phyloP scores from a whole-genome alignment of 768 basidiomycete genomes.

The Sistotremastrum niveocremeum region DNA sequence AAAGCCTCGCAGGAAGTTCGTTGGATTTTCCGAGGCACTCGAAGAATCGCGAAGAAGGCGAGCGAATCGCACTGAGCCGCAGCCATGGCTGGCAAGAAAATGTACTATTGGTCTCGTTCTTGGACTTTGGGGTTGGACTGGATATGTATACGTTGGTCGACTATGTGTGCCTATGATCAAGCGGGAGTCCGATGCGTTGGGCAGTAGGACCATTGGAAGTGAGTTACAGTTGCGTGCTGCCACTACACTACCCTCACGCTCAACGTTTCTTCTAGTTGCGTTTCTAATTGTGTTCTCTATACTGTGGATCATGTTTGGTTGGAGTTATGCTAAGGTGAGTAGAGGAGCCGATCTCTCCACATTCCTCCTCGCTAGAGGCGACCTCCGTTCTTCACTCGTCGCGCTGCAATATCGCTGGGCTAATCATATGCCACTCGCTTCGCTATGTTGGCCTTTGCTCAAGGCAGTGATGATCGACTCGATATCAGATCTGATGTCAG shows the following conservation, averaged over 20 bases:
- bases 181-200: slow-evolving; percentile 27
- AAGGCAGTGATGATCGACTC: too few relatives aligned
- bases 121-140: slow-evolving; percentile 50
- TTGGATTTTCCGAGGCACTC: too few relatives aligned
- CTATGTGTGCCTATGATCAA: slow-evolving; percentile 63
- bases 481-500: too few relatives aligned
- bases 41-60: slow-evolving; percentile 7
- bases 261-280: slow-evolving; percentile 32
- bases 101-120: slow-evolving; percentile 44
- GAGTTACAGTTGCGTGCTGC: slow-evolving; percentile 22
- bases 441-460: too few relatives aligned
- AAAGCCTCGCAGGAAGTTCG: too few relatives aligned
- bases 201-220: slow-evolving; percentile 48
- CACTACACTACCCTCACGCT: neutral
- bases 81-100: slow-evolving; percentile 68
- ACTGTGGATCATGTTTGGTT: slow-evolving; percentile 56
- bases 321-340: slow-evolving; percentile 66
- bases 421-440: too few relatives aligned
- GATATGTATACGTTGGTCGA: slow-evolving; percentile 67
- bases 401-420: too few relatives aligned
- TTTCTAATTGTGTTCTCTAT: slow-evolving; percentile 50
- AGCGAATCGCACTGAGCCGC: slow-evolving; percentile 32
- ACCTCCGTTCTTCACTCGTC: too few relatives aligned
- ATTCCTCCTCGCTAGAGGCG: neutral
- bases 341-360: neutral